Evolutionary conservation across 495 filamentous ascomycete species (phyloP).

Genomic region (Neurospora sp.): DNA sequence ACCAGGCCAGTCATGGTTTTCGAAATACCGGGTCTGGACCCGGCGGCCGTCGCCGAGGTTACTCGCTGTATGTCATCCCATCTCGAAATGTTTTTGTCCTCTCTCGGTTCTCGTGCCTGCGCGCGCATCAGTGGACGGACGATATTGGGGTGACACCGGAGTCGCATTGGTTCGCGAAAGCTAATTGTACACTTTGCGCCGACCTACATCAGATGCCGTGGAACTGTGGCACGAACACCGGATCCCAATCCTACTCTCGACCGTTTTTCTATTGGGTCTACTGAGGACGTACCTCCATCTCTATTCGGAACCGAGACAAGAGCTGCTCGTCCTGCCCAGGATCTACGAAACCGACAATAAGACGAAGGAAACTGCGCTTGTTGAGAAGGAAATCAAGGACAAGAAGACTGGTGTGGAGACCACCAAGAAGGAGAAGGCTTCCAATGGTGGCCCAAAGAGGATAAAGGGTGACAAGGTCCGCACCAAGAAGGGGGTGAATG

Average conservation of each 20-base stretch:
- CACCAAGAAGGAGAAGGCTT: slow-evolving; percentile 4
- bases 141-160: background rate
- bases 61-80: background rate
- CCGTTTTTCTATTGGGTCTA: slow-evolving; percentile 25
- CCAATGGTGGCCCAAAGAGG: slow-evolving; percentile 28
- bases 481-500: slow-evolving; percentile 19
- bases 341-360: slow-evolving; percentile 12
- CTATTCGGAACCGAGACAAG: slow-evolving; percentile 12
- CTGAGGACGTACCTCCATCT: slow-evolving; percentile 32
- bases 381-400: background rate
- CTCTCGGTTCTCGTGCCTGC: background rate
- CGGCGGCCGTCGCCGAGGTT: background rate
- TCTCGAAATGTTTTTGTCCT: background rate
- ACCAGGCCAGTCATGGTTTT: background rate
- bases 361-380: slow-evolving; percentile 4
- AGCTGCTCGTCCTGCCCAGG: slow-evolving; percentile 16
- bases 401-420: background rate
- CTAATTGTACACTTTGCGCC: background rate
- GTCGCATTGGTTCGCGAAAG: background rate
- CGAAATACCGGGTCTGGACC: background rate
- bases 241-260: slow-evolving; percentile 38
- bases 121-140: background rate
- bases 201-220: slow-evolving; percentile 30
- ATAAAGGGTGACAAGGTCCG: slow-evolving; percentile 35
- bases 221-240: slow-evolving; percentile 47